phyloP scores from a whole-genome alignment of 1,284 basidiomycete species.

The Rhodotorula sp. region DNA sequence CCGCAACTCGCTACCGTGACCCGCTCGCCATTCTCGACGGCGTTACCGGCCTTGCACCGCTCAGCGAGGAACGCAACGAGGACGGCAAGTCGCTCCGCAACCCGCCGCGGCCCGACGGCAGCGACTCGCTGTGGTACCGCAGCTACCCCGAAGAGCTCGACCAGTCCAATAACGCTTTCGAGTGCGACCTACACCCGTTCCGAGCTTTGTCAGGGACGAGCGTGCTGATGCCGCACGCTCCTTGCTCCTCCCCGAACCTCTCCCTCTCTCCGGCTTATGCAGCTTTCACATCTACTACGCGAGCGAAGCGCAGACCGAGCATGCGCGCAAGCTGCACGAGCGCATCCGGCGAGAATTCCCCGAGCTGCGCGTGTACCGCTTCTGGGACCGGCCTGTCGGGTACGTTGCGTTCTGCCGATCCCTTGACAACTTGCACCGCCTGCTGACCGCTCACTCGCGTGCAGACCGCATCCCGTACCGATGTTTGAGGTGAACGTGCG shows the following conservation, averaged over 20 bases:
- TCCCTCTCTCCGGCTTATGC: neutral
- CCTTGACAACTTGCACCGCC: too few species aligned
- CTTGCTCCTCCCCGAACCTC: neutral
- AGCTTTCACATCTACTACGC: constrained; percentile 60
- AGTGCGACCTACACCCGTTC: constrained; percentile 6
- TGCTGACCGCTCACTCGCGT: neutral
- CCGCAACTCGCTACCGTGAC: constrained; percentile 6
- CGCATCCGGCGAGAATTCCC: constrained; percentile 67
- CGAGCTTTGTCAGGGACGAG: neutral
- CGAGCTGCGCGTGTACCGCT: constrained; percentile 63
- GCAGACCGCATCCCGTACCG: constrained; percentile 55
- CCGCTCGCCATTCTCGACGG: constrained; percentile 13
- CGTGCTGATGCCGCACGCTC: neutral
- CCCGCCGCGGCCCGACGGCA: constrained; percentile 54
- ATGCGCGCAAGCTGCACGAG: constrained; percentile 64
- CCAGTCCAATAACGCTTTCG: constrained; percentile 29
- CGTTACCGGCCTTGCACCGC: constrained; percentile 45
- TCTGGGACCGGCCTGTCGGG: constrained; percentile 67
- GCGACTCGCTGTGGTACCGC: constrained; percentile 21
- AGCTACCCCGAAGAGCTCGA: constrained; percentile 27
- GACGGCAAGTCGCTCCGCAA: constrained; percentile 65
- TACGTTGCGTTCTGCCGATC: constrained; percentile 39
- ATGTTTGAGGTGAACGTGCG: constrained; percentile 55
- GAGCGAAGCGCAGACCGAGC: constrained; percentile 56
- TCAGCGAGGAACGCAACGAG: constrained; percentile 58